These are phyloP conservation scores for Xerocomellus dryophilus DNA, from an alignment of 768 basidiomycete species.

Conservation along the genomic window DNA sequence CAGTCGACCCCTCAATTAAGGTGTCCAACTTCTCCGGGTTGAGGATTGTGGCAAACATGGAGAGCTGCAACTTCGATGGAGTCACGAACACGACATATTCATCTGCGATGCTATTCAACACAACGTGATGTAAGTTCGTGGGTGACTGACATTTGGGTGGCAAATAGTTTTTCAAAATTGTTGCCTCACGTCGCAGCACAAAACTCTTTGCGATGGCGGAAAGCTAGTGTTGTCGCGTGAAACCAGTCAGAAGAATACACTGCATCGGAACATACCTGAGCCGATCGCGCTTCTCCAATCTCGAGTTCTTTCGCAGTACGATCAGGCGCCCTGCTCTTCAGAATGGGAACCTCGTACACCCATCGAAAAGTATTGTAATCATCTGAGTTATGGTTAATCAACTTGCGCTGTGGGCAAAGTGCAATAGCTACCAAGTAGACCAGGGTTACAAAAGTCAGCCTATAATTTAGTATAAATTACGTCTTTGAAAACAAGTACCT, in stretches of 20 bases:
- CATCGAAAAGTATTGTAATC: slow-evolving; percentile 73
- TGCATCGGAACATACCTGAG: slow-evolving; percentile 52
- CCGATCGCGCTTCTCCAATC: slow-evolving; percentile 70
- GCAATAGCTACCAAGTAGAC: slow-evolving; percentile 61
- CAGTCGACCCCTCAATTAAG: slow-evolving; percentile 67
- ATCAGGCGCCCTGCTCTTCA: slow-evolving; percentile 78
- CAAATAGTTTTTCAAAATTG: slow-evolving; percentile 75
- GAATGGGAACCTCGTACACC: slow-evolving; percentile 84
- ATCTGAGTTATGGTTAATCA: slow-evolving; percentile 41
- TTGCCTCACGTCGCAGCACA: slow-evolving; percentile 85
- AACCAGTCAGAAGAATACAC: background rate
- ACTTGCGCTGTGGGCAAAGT: background rate
- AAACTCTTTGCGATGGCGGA: slow-evolving; percentile 77
- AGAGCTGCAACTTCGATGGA: slow-evolving; percentile 79
- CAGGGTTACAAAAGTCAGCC: slow-evolving; percentile 95
- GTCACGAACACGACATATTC: slow-evolving; percentile 98
- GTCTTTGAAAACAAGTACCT: background rate
- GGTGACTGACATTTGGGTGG: slow-evolving; percentile 80
- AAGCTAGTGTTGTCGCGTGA: slow-evolving; percentile 44
- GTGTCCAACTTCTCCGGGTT: slow-evolving; percentile 65
- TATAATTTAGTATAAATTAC: slow-evolving; percentile 41
- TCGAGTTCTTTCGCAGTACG: slow-evolving; percentile 70
- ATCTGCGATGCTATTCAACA: slow-evolving; percentile 44
- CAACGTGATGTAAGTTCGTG: background rate
- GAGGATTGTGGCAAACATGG: slow-evolving; percentile 76